A percentile compares a stretch with the other conserved stretches of the same genome.
Evolutionary conservation across 2,329 filamentous ascomycete species (phyloP).

Genomic region (Cladophialophora chaetospira): DNA sequence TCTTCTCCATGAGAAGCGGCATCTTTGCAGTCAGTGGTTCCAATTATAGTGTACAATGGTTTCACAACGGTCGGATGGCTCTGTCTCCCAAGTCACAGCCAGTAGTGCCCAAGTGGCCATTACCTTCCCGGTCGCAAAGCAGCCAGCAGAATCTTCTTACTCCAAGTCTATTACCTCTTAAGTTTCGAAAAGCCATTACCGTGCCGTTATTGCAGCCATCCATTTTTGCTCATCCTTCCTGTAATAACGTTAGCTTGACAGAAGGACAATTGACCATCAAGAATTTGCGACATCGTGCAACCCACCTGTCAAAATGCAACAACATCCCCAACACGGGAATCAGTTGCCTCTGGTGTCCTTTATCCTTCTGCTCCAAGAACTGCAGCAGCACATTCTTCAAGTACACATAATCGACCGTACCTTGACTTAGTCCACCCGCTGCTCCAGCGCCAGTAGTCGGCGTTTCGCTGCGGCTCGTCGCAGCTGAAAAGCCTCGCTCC

Average conservation of each 20-base stretch:
- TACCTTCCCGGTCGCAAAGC: too few relatives aligned
- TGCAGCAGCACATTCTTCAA: constrained; percentile 68
- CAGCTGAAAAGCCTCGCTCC: constrained; percentile 39
- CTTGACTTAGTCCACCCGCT: constrained; percentile 30
- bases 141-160: too few relatives aligned
- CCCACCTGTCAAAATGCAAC: constrained; percentile 65
- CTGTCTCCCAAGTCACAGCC: too few relatives aligned
- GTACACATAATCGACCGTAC: constrained; percentile 61
- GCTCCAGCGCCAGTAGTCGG: constrained; percentile 35
- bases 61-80: too few relatives aligned
- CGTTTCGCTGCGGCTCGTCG: constrained; percentile 41
- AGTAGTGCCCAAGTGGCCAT: too few relatives aligned
- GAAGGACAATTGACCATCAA: too few relatives aligned
- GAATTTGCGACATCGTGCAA: too few relatives aligned
- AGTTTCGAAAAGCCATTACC: constrained; percentile 35
- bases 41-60: too few relatives aligned
- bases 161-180: too few relatives aligned
- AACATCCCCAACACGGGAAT: constrained; percentile 67
- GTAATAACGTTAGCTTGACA: too few relatives aligned
- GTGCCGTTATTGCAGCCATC: constrained; percentile 69
- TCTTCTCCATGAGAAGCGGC: too few relatives aligned
- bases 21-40: too few relatives aligned
- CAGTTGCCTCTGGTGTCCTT: constrained; percentile 67
- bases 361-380: constrained; percentile 67
- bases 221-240: constrained; percentile 39